Evolutionary conservation across 306 rosid species (phyloP), one percentile per base, ranked within the genome.

Genomic region (Cicer arietinum): DNA sequence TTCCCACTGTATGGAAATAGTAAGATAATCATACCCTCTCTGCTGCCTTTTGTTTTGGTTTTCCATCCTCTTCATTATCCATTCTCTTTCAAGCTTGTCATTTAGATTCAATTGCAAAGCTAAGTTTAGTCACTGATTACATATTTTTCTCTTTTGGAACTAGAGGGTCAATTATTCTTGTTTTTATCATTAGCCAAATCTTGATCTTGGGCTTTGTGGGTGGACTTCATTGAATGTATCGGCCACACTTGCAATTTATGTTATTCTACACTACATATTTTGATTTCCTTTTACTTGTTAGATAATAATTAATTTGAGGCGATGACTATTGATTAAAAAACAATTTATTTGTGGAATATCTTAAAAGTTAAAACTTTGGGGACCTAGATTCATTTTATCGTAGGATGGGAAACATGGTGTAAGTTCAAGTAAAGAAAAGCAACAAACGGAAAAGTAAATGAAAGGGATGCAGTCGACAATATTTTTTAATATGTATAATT

Each of bases 1-100:
- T 89, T 11, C 89, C 94, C 88, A 14, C 91, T 13, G 85, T 87
- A 0, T 89, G 94, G 94, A 85, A 82, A 73, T 89, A 89, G 94
- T 87, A 68, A 84, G 89, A 67, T 67, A 42, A 42, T 46, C 1
- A 22, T 5, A 12, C 9, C 35, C 60, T 8, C 18, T 22, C 25
- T 1, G 2, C 25, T 22, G 25, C 25, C 25, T 22, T 22, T 22
- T 22, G 25, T 22, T 0, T 11, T 37, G 12, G 16, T 59, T 59
- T 59, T 2, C 6, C 42, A 0, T 42, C 14, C 4, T 7, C 5
- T 8, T 65, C 6, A 8, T 65, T 65, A n/a, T 10, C 0, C 4
- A 10, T 44, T 14, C 12, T 51, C 64, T 6, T 2, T 53, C 13
- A 10, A 7, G 20, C 8, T 64, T 76, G 46, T 71, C 65, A 18